Percentiles rank a stretch among this genome's conserved stretches.
Evolutionary conservation across 305 asterid species (phyloP).

Genomic region (Salvia sclarea): DNA sequence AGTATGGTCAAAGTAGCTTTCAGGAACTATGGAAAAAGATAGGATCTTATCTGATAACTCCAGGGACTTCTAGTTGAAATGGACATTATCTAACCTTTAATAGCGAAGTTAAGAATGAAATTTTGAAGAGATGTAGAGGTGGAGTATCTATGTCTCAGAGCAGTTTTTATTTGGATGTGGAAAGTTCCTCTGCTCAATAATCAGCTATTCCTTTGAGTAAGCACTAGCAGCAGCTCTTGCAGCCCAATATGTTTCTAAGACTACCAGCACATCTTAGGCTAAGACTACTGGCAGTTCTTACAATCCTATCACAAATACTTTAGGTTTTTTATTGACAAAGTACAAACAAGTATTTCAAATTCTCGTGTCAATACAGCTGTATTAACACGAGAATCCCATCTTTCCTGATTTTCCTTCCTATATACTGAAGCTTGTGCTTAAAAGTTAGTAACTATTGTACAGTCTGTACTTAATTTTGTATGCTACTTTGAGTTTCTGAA

Average conservation of each 20-base stretch:
- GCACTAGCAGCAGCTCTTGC: neutral
- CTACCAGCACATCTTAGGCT: neutral
- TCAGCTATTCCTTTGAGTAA: neutral
- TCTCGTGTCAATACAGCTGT: neutral
- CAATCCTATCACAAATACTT: neutral
- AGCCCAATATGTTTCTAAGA: neutral
- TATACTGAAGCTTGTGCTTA: constrained; percentile 1
- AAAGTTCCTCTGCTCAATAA: neutral
- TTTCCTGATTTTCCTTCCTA: constrained; percentile 2
- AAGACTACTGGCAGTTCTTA: neutral
- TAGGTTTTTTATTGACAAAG: neutral
- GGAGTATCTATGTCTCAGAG: neutral
- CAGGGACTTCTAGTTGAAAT: neutral
- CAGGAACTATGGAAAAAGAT: constrained; percentile 1
- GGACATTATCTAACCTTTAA: neutral
- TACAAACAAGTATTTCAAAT: neutral
- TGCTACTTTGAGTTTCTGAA: neutral
- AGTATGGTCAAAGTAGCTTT: neutral
- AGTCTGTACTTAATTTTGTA: neutral
- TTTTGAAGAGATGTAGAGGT: neutral
- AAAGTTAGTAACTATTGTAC: neutral
- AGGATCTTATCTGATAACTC: neutral
- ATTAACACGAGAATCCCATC: constrained; percentile 9
- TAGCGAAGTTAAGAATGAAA: neutral
- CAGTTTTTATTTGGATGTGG: neutral